Evolutionary conservation across 2,329 filamentous ascomycete genomes (phyloP).

Genomic region (Mollisiaceae sp.): DNA sequence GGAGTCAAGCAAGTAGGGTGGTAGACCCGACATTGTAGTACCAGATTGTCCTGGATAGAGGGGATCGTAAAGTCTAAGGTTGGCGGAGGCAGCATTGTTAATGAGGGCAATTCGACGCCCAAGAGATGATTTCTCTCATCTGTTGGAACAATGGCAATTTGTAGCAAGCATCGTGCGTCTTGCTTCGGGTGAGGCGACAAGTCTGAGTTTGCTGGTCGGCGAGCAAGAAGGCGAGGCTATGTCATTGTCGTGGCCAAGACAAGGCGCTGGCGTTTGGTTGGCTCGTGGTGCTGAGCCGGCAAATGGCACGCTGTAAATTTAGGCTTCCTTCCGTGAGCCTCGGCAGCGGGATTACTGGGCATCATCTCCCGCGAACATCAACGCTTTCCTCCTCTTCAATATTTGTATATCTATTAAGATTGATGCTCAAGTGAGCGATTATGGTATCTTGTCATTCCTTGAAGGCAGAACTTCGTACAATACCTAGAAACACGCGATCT

Average conservation of each 20-base stretch:
- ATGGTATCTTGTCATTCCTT: background rate
- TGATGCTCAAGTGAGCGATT: background rate
- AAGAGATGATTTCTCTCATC: conserved; percentile 28
- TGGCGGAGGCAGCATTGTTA: conserved; percentile 59
- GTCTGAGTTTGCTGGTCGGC: background rate
- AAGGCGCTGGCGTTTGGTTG: background rate
- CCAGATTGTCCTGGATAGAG: conserved; percentile 77
- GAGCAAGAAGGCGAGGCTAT: conserved; percentile 2
- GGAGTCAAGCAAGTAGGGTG: conserved; percentile 59
- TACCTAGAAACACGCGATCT: background rate
- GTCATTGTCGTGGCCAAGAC: conserved; percentile 6
- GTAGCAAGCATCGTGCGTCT: conserved; percentile 19
- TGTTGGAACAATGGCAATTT: conserved; percentile 17
- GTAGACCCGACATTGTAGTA: conserved; percentile 83
- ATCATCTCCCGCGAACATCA: background rate
- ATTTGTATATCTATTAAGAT: background rate
- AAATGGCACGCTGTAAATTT: conserved; percentile 1
- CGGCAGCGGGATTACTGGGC: background rate
- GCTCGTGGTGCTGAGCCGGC: background rate
- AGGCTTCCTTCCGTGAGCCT: background rate
- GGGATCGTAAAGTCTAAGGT: conserved; percentile 76
- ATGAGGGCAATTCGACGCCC: conserved; percentile 27
- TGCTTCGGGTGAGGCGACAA: background rate
- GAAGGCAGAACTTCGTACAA: background rate
- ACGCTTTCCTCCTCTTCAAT: background rate